Evolutionary conservation across 2,329 filamentous ascomycete species (phyloP).

Genomic region (Colletotrichum eremochloae): DNA sequence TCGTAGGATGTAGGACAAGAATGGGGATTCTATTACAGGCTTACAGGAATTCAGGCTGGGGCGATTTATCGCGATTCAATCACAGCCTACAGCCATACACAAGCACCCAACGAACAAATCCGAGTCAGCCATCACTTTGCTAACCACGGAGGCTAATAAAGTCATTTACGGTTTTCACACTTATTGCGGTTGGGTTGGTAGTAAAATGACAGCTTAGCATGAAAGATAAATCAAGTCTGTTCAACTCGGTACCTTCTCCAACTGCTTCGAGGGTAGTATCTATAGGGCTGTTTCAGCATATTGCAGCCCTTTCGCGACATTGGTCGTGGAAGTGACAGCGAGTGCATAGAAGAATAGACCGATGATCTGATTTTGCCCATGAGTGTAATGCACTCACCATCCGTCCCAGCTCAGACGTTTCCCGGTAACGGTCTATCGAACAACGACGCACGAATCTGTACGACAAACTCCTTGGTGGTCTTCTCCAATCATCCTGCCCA

Average conservation of each 20-base stretch:
- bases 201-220: conserved; percentile 38
- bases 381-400: not conserved
- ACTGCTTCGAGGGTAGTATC: not conserved
- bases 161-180: not conserved
- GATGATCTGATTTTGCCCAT: no score
- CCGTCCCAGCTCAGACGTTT: not conserved
- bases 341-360: not conserved
- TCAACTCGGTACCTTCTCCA: not conserved
- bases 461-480: conserved; percentile 4
- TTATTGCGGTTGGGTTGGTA: conserved; percentile 27
- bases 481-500: not conserved
- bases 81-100: no score
- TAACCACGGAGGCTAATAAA: no score
- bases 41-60: not conserved
- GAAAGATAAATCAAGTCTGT: conserved; percentile 6
- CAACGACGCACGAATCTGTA: not conserved
- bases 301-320: not conserved
- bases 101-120: no score
- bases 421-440: not conserved
- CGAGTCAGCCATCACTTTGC: no score
- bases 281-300: not conserved
- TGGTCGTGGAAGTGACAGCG: not conserved
- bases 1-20: not conserved
- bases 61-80: no score
- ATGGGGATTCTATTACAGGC: not conserved